Evolutionary conservation across 1,284 basidiomycete genomes (phyloP).

Genomic region (Sphaerobolus stellatus): DNA sequence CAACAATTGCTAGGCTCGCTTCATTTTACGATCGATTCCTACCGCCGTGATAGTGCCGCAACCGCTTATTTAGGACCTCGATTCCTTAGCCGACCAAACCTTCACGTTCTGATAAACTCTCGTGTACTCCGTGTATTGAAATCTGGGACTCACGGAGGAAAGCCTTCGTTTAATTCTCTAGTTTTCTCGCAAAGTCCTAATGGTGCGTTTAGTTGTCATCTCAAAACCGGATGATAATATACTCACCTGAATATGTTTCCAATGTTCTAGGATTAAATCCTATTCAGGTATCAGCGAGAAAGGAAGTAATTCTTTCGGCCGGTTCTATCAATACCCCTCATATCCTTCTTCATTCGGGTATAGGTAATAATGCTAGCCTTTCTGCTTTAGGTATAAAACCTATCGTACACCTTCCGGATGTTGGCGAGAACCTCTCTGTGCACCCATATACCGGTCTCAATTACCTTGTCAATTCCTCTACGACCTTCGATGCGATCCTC

Average conservation of each 20-base stretch:
- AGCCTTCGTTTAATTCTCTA: conserved; percentile 16
- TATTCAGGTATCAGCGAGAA: too few relatives aligned
- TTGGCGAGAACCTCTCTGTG: conserved; percentile 38
- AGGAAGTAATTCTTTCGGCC: background rate
- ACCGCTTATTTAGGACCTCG: background rate
- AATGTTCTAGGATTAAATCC: too few relatives aligned
- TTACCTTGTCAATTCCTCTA: conserved; percentile 18
- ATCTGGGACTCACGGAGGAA: conserved; percentile 10
- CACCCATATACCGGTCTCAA: conserved; percentile 32
- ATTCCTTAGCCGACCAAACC: conserved; percentile 19
- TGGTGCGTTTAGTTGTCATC: conserved; percentile 13
- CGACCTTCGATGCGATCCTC: conserved; percentile 18
- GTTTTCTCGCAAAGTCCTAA: conserved; percentile 16
- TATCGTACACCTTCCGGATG: conserved; percentile 17
- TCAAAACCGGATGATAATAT: too few relatives aligned
- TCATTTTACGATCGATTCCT: too few relatives aligned
- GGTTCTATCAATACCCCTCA: background rate
- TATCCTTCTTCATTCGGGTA: conserved; percentile 30
- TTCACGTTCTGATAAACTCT: conserved; percentile 31
- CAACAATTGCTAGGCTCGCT: too few relatives aligned
- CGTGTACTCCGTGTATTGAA: conserved; percentile 28
- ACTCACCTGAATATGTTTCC: too few relatives aligned
- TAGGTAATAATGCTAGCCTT: conserved; percentile 26
- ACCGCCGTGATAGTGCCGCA: too few relatives aligned
- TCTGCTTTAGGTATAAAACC: conserved; percentile 20